Evolutionary conservation across 306 rosid genomes (phyloP), one percentile per base, ranked within the genome.

Genomic region (Glycine soja): DNA sequence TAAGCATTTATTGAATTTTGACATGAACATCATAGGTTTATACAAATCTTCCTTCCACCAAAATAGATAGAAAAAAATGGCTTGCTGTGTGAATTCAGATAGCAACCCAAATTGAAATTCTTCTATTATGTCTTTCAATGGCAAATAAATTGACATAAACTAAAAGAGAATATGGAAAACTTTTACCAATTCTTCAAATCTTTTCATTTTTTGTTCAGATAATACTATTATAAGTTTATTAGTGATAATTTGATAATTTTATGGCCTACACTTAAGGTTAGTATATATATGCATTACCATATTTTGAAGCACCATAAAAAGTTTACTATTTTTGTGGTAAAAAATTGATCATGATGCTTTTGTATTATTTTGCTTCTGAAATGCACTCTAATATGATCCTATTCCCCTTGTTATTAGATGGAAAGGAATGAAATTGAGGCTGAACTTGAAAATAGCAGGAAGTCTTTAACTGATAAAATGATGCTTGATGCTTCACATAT

Each of bases 361-460:
- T 50, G 3, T 48, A 36, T n/a, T 42, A 34, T 70, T 63, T 40
- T 32, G 38, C 54, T 50, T 62, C 53, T 8, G 16, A 70, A 40
- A 64, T 64, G 57, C 47, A 56, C 52, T 84, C 67, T 34, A 52
- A 78, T 70, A 12, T 42, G 8, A 32, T 16, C 46, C 68, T 59
- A 8, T 74, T 40, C 36, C 53, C 78, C 14, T 64, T 48, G 53
- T 81, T 76, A 51, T 87, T 61, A 90, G 98, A 80, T 82, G 87
- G 97, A 86, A 75, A 90, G 89, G 80, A 87, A 83, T 79, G 92
- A 91, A 80, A 88, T 90, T 57, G 87, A 90, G 89, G 84, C 85
- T 56, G 83, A 92, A 57, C 70, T 90, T 59, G 89, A 89, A 80
- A 81, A 62, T 47, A 68, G 84, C 91, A 86, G 70, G 83, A 74